Percentiles rank a stretch among this genome's conserved stretches.
Conservation (phyloP, 2,329 filamentous ascomycete genomes). For the Simplicillium sp. region DNA sequence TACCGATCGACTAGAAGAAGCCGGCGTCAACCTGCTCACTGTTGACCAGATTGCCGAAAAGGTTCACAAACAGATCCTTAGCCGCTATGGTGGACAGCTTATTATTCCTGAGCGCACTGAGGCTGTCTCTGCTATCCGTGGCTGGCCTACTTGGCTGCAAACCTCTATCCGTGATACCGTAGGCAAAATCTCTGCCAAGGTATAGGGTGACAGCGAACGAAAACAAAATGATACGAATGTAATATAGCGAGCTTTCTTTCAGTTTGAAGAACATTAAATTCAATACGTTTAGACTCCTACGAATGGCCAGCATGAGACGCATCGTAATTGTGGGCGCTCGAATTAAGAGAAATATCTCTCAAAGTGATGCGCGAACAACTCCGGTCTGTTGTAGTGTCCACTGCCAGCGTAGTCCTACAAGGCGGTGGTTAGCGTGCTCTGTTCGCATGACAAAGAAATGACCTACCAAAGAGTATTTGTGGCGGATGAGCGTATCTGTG, state of each 20-base stretch:
- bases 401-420: conserved; percentile 8
- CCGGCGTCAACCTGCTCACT: conserved; percentile 11
- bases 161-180: background rate
- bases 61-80: conserved; percentile 30
- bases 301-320: too few relatives aligned
- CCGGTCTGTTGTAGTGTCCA: conserved; percentile 9
- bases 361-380: conserved; percentile 6
- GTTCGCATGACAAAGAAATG: background rate
- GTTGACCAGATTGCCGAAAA: conserved; percentile 24
- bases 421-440: conserved; percentile 3
- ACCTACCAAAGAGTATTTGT: background rate
- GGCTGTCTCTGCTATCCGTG: conserved; percentile 4
- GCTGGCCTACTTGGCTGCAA: conserved; percentile 10
- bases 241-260: too few relatives aligned
- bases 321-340: too few relatives aligned
- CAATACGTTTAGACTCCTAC: too few relatives aligned
- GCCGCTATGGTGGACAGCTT: conserved; percentile 28
- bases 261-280: too few relatives aligned
- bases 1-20: conserved; percentile 9
- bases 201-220: background rate
- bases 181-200: background rate
- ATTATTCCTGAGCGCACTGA: conserved; percentile 22
- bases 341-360: background rate
- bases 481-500: background rate
- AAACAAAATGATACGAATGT: too few relatives aligned